Evolutionary conservation across 208 protist species (phyloP), one percentile per base, ranked within the genome.

Genomic region (Acanthamoeba lenticulata): DNA sequence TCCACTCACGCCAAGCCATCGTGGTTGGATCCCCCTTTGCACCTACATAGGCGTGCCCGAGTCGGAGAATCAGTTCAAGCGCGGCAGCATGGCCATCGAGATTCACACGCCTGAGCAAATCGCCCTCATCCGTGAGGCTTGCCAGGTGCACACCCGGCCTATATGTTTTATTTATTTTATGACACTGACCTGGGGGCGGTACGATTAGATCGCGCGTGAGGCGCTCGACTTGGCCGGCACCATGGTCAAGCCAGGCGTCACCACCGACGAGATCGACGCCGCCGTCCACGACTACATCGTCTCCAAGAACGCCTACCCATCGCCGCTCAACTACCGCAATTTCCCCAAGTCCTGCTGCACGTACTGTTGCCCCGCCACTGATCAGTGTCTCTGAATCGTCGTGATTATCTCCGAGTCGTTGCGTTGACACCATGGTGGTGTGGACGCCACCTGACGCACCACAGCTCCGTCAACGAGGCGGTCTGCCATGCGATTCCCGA

Each of bases 311-410:
- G 98, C 98, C 95, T 99, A 99, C 95, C 99, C 99, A 19, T 99
- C 99, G 0, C 99, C 99, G 42, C 97, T 99, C 27, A 99, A 99
- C 96, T 99, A 99, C 96, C 98, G 98, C 95, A 97, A 97, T 88
- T 99, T 99, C 95, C 99, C 99, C 86, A 99, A 99, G 96, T 99
- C 98, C 36, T 98, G 98, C 55, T 99, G 99, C 96, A 99, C 99
- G 27, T 98, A 67, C 67, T 96, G 1, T 44, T 45, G 21, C 49
- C 24, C 27, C 34, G 34, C 47, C 19, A 36, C 49, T 24, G 13
- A 72, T 34, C n/a, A 52, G 7, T 83, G 13, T n/a, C n/a, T n/a
- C n/a, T n/a, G n/a, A n/a, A n/a, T n/a, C n/a, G n/a, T n/a, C 7
- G 13, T 83, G 38, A 52, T 49, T 83, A 32, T 42, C 36, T 49